Evolutionary conservation across 1,139 yeast genomes (phyloP).

Genomic region (Geotrichum aggregatum): DNA sequence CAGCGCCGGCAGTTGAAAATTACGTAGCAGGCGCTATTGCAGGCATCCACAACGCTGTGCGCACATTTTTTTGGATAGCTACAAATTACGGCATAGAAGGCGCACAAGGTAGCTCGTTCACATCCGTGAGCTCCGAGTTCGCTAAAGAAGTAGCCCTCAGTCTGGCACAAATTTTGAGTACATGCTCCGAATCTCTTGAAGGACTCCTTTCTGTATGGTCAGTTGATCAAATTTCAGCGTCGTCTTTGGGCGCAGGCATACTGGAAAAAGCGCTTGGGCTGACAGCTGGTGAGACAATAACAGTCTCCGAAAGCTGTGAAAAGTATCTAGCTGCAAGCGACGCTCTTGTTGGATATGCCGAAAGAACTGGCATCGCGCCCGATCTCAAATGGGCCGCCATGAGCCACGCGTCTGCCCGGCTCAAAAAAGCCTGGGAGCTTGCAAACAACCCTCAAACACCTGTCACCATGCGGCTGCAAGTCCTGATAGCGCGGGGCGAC

Average conservation of each 20-base stretch:
- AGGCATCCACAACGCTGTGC: background rate
- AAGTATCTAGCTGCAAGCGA: constrained; percentile 30
- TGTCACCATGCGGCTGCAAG: constrained; percentile 19
- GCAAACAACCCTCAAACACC: constrained; percentile 4
- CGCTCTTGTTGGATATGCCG: constrained; percentile 27
- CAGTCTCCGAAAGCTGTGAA: constrained; percentile 25
- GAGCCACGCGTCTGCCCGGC: constrained; percentile 10
- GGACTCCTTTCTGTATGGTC: constrained; percentile 8
- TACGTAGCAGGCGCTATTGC: background rate
- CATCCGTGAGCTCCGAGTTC: background rate
- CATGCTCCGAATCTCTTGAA: constrained; percentile 13
- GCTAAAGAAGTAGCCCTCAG: constrained; percentile 9
- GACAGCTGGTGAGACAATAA: background rate
- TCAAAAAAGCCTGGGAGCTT: constrained; percentile 19
- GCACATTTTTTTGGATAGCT: background rate
- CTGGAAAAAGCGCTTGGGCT: background rate
- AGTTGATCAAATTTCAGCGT: background rate
- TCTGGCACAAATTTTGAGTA: constrained; percentile 13
- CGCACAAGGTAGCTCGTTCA: background rate
- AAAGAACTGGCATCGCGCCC: constrained; percentile 11
- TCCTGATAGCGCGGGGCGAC: constrained; percentile 31
- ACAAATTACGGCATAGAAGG: constrained; percentile 6
- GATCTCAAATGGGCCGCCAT: constrained; percentile 14
- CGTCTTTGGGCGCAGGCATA: background rate
- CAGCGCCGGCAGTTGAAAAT: constrained; percentile 3